Percentiles rank a stretch among this genome's conserved stretches.
Evolutionary conservation across 2,329 filamentous ascomycete genomes (phyloP).

Genomic region (Colletotrichum eremochloae): DNA sequence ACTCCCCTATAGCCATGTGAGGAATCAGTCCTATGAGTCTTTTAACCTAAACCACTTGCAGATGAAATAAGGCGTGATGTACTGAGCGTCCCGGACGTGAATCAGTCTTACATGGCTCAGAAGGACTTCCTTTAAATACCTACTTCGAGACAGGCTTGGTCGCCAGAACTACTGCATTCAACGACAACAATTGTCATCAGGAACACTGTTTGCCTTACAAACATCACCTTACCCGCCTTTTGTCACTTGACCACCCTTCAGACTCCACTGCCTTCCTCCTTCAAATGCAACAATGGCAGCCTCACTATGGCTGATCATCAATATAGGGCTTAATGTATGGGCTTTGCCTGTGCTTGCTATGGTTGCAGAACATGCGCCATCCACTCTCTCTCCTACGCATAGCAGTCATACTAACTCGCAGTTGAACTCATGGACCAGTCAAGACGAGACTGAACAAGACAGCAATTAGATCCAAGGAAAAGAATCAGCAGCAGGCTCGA

Average conservation of each 20-base stretch:
- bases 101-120: neutral
- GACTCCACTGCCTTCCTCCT: neutral
- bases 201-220: neutral
- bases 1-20: neutral
- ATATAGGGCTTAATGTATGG: neutral
- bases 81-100: neutral
- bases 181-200: neutral
- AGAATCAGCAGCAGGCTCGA: neutral
- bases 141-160: neutral
- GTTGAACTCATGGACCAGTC: neutral
- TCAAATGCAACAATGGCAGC: neutral
- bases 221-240: neutral
- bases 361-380: neutral
- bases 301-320: neutral
- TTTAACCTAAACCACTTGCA: too few species aligned
- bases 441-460: neutral
- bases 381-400: neutral
- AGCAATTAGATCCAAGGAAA: neutral
- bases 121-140: neutral
- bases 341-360: neutral
- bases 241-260: neutral
- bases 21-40: neutral
- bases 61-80: neutral
- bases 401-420: neutral
- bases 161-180: neutral